Base-by-base conservation (phyloP, 2,329 filamentous ascomycete genomes). In the Penicillium janthinellum region DNA sequence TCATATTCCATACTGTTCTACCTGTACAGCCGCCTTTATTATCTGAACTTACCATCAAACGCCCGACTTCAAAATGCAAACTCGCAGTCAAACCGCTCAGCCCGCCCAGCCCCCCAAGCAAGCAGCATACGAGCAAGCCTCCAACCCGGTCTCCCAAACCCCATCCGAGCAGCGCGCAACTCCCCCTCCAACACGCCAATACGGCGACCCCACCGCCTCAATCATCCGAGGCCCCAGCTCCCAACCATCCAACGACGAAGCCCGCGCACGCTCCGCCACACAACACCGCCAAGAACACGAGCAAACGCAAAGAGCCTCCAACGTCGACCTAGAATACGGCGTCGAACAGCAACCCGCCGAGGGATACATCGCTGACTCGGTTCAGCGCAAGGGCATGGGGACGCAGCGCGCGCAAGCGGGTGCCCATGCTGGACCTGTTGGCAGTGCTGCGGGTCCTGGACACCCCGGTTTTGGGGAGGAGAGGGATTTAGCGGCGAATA, bases 261-360 rank as follows among this genome's bases (percentile, higher is more conserved):
- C 64, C 6, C 67, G 69, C 6, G 64, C 67, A 4, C 59, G 54
- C 22, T 60, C 71, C 1, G 54, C 61, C 2, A 51, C 56, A n/a
- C 44, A 68, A 6, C 71, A 59, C 34, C 41, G 62, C 7, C 56
- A 59, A 12, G 58, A 70, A 10, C 60, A 63, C 22, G 50, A 37
- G 2, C 34, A 57, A 15, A 58, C 70, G 57, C 66, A 65, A 11
- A 58, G 55, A 20, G 59, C 66, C 1, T 41, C 64, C 0, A 65
- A 72, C 38, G 65, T 75, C n/a, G 73, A 76, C 50, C 56, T 70
- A 3, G 71, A 73, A 34, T 75, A 77, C 39, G 75, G 74, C 0
- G 69, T 76, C 4, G 75, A 77, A 57, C 67, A 74, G 51, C 74
- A 76, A 53, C 74, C 75, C 0, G 58, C 65, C 0, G 74, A 77